phyloP scores from a whole-genome alignment of 1,284 basidiomycete genomes.

The Bondarzewia mesenterica region DNA sequence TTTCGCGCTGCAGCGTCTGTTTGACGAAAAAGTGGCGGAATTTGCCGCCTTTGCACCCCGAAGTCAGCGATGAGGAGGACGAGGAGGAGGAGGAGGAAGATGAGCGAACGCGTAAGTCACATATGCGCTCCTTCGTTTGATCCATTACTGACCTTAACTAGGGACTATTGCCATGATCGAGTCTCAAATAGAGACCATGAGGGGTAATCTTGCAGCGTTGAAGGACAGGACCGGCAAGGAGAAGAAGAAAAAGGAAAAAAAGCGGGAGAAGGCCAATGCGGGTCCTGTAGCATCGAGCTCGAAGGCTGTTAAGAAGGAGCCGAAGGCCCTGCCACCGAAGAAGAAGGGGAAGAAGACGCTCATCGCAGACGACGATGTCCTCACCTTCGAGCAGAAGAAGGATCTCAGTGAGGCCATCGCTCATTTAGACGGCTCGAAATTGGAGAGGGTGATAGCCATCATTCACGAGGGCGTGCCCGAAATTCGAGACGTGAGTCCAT shows the following conservation, averaged over 20 bases:
- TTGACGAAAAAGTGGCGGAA: constrained; percentile 88
- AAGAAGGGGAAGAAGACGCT: constrained; percentile 32
- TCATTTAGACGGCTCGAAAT: constrained; percentile 66
- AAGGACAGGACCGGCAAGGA: constrained; percentile 22
- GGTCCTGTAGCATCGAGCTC: constrained; percentile 56
- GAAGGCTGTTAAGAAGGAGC: constrained; percentile 40
- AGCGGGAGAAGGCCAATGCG: constrained; percentile 54
- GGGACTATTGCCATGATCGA: constrained; percentile 67
- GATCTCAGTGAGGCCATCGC: constrained; percentile 90
- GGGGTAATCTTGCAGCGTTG: constrained; percentile 51
- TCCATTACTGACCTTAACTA: constrained; percentile 21
- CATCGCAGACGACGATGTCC: constrained; percentile 52
- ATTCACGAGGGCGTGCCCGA: constrained; percentile 87
- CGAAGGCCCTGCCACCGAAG: constrained; percentile 39
- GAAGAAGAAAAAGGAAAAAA: constrained; percentile 26
- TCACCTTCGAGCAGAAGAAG: constrained; percentile 93
- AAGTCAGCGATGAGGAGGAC: constrained; percentile 34
- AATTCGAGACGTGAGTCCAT: constrained; percentile 73
- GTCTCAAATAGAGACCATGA: constrained; percentile 66
- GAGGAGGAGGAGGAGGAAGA: constrained; percentile 43
- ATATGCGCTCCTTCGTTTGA: constrained; percentile 4
- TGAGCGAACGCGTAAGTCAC: constrained; percentile 46
- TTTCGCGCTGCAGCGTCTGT: constrained; percentile 73
- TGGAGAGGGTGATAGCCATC: constrained; percentile 84
- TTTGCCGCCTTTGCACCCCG: constrained; percentile 54